phyloP scores from a whole-genome alignment of 129 eudicot species.

The Heracleum sosnowskyi region DNA sequence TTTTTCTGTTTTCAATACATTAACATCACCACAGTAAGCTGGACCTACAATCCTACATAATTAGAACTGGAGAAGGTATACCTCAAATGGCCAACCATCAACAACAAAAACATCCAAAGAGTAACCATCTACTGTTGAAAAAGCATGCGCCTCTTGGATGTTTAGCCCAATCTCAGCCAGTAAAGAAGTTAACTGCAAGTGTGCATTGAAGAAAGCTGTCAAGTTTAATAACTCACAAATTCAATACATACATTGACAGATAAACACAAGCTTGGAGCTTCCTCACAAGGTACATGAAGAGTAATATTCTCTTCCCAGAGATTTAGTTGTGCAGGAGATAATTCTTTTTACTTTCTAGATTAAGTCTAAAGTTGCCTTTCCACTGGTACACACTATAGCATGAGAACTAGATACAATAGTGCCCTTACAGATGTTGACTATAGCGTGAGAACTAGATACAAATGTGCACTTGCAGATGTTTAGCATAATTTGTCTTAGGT shows the following conservation, averaged over 20 bases:
- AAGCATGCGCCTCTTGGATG: conserved; percentile 98
- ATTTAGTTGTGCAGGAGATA: neutral
- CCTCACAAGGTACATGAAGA: neutral
- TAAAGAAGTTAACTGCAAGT: conserved; percentile 77
- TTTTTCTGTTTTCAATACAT: neutral
- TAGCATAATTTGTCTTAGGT: too few relatives aligned
- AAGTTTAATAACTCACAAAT: conserved; percentile 3
- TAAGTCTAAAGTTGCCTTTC: neutral
- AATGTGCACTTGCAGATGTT: neutral
- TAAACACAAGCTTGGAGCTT: neutral
- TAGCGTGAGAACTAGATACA: neutral
- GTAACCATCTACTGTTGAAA: conserved; percentile 84
- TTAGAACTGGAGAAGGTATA: conserved; percentile 12
- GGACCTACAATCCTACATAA: conserved; percentile 3
- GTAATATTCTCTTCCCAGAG: neutral
- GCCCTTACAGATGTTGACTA: neutral
- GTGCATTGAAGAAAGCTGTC: conserved; percentile 12
- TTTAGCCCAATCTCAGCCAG: conserved; percentile 92
- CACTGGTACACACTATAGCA: neutral
- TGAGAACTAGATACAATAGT: neutral
- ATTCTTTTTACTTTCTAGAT: neutral
- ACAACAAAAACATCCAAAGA: conserved; percentile 97
- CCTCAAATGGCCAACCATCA: conserved; percentile 97
- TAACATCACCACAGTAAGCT: neutral
- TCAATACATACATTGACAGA: neutral